phyloP scores from a whole-genome alignment of 495 filamentous ascomycete genomes.

The Lophium mytilinum region DNA sequence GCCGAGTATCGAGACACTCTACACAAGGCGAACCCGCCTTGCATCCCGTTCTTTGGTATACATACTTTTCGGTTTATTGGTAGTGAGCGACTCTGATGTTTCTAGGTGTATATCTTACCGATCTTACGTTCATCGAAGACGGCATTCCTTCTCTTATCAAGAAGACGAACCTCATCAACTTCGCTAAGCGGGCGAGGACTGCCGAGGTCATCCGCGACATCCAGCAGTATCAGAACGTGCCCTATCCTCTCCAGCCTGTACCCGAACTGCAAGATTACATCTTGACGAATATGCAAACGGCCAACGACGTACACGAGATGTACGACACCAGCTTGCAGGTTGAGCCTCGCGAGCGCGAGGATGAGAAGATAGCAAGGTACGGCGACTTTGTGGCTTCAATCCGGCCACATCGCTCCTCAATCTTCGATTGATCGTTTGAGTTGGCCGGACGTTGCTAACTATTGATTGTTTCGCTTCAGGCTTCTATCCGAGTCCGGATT shows the following conservation, averaged over 20 bases:
- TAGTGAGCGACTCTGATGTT: conserved; percentile 8
- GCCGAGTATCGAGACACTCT: conserved; percentile 89
- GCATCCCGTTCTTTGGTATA: conserved; percentile 95
- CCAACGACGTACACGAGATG: conserved; percentile 97
- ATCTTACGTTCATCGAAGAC: conserved; percentile 97
- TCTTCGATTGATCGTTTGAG: conserved; percentile 3
- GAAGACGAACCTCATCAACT: conserved; percentile 93
- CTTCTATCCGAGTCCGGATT: conserved; percentile 69
- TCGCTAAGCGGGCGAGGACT: conserved; percentile 94
- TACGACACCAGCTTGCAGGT: conserved; percentile 89
- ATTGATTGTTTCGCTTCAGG: conserved; percentile 36
- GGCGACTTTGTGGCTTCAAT: conserved; percentile 12
- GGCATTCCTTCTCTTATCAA: conserved; percentile 93
- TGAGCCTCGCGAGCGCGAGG: conserved; percentile 90
- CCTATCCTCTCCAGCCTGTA: conserved; percentile 82
- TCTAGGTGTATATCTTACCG: conserved; percentile 89
- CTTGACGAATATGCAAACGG: conserved; percentile 83
- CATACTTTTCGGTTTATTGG: not conserved
- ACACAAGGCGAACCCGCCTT: conserved; percentile 88
- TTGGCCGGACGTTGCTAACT: conserved; percentile 6
- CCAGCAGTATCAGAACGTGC: conserved; percentile 95
- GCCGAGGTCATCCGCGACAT: conserved; percentile 97
- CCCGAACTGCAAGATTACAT: conserved; percentile 96
- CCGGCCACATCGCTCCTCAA: conserved; percentile 3
- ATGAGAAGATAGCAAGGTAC: conserved; percentile 85